A percentile compares a stretch with the other conserved stretches of the same genome.
Conservation (phyloP, 352 stramenopile genomes). For the Pythium myriotylum region DNA sequence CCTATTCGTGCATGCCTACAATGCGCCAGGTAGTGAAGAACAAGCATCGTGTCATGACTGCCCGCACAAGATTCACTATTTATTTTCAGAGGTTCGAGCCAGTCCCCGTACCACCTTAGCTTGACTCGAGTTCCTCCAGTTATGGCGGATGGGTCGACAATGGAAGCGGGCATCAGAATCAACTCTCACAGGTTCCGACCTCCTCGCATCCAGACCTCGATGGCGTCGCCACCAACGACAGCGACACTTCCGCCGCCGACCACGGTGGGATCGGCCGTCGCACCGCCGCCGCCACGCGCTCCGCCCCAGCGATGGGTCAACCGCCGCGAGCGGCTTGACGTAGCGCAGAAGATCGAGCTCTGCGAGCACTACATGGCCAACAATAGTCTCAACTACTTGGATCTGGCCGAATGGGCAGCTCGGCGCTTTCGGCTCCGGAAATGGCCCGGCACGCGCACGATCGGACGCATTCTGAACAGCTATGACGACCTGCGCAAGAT, state of each 20-base stretch:
- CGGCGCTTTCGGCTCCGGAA: slow-evolving; percentile 3
- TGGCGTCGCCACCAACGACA: too few relatives aligned
- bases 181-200: slow-evolving; percentile 2
- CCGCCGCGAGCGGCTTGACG: neutral
- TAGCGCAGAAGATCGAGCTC: slow-evolving; percentile 13
- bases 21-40: too few relatives aligned
- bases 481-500: slow-evolving; percentile 8
- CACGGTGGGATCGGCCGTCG: neutral
- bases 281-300: neutral
- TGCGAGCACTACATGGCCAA: slow-evolving; percentile 6
- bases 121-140: neutral
- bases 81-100: too few relatives aligned
- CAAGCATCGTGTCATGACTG: too few relatives aligned
- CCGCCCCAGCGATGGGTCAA: neutral
- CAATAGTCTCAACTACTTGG: neutral
- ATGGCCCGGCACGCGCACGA: neutral
- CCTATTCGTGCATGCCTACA: too few relatives aligned
- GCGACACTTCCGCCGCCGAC: too few relatives aligned
- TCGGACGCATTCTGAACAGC: neutral
- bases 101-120: neutral
- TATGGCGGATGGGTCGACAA: neutral
- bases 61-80: neutral
- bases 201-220: too few relatives aligned
- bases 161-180: neutral
- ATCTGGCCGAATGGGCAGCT: slow-evolving; percentile 4